Evolutionary conservation across 306 rosid genomes (phyloP).

Genomic region (Rosa lucieae): DNA sequence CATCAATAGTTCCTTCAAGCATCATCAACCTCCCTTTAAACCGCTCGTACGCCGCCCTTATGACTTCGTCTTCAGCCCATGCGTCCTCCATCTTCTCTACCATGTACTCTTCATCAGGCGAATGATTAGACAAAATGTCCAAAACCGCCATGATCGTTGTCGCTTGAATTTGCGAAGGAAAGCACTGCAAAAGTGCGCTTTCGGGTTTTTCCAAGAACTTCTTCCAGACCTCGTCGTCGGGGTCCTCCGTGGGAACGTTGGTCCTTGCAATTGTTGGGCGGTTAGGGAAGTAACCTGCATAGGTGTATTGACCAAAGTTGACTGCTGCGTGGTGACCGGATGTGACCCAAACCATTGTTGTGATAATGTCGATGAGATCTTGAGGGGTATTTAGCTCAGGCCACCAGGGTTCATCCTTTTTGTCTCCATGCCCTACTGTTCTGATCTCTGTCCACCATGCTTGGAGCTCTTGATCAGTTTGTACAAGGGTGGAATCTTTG

Average conservation of each 20-base stretch:
- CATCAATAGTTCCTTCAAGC: constrained; percentile 56
- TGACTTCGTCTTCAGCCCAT: constrained; percentile 58
- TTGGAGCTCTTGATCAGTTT: constrained; percentile 62
- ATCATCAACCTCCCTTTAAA: constrained; percentile 49
- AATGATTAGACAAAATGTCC: constrained; percentile 69
- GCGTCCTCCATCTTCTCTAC: constrained; percentile 57
- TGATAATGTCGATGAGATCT: constrained; percentile 55
- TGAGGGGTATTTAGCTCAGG: constrained; percentile 48
- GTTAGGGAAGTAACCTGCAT: constrained; percentile 67
- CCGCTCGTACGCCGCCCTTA: constrained; percentile 57
- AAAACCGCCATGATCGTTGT: constrained; percentile 52
- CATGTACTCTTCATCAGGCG: constrained; percentile 78
- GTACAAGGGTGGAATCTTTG: constrained; percentile 31
- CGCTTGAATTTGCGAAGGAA: constrained; percentile 74
- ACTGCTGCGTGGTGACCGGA: constrained; percentile 81
- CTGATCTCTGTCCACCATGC: constrained; percentile 81
- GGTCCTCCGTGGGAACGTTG: constrained; percentile 59
- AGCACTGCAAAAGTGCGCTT: constrained; percentile 43
- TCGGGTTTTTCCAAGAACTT: constrained; percentile 52
- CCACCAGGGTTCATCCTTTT: constrained; percentile 88
- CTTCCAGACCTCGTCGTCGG: constrained; percentile 41
- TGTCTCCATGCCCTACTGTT: constrained; percentile 63
- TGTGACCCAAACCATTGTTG: constrained; percentile 59
- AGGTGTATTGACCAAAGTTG: constrained; percentile 68
- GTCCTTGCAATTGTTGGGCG: constrained; percentile 68